Percentiles rank a stretch among this genome's conserved stretches.
These are phyloP conservation scores for Castanopsis chinensis DNA, from an alignment of 306 rosid species.

Conservation along the genomic window DNA sequence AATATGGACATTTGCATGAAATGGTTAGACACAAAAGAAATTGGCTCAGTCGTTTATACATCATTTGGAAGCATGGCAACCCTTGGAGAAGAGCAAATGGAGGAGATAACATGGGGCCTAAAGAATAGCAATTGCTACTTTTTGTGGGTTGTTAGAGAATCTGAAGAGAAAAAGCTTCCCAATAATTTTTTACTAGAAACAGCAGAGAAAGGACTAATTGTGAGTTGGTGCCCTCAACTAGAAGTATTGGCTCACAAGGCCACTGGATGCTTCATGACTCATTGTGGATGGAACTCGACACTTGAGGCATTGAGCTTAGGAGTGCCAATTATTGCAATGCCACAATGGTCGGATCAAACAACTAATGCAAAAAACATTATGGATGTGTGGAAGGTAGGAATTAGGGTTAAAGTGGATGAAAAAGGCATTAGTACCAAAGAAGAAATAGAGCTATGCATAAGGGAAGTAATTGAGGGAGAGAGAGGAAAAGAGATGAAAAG, in stretches of 20 bases:
- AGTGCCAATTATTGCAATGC: slow-evolving; percentile 14
- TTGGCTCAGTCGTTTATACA: slow-evolving; percentile 8
- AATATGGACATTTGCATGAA: not conserved
- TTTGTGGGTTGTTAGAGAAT: slow-evolving; percentile 18
- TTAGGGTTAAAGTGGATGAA: slow-evolving; percentile 2
- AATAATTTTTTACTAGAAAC: not conserved
- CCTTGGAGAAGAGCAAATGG: slow-evolving; percentile 21
- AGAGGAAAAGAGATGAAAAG: slow-evolving; percentile 4
- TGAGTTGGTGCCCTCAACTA: slow-evolving; percentile 17
- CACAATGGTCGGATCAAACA: slow-evolving; percentile 21
- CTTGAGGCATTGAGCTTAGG: slow-evolving; percentile 23
- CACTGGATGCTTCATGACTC: slow-evolving; percentile 8
- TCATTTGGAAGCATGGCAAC: slow-evolving; percentile 14
- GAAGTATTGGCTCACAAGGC: slow-evolving; percentile 13
- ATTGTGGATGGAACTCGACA: slow-evolving; percentile 24
- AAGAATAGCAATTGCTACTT: slow-evolving; percentile 1
- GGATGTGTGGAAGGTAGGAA: slow-evolving; percentile 24
- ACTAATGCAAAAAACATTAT: slow-evolving; percentile 14
- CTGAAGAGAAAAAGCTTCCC: slow-evolving; percentile 18
- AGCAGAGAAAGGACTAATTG: not conserved
- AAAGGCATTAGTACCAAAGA: not conserved
- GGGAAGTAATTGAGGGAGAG: slow-evolving; percentile 20
- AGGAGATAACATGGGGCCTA: not conserved
- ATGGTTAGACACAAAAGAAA: slow-evolving; percentile 16
- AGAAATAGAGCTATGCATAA: slow-evolving; percentile 3